Percentiles rank a stretch among this genome's conserved stretches.
Conservation (phyloP, 306 rosid species). For the Sechiopsis laciniata region DNA sequence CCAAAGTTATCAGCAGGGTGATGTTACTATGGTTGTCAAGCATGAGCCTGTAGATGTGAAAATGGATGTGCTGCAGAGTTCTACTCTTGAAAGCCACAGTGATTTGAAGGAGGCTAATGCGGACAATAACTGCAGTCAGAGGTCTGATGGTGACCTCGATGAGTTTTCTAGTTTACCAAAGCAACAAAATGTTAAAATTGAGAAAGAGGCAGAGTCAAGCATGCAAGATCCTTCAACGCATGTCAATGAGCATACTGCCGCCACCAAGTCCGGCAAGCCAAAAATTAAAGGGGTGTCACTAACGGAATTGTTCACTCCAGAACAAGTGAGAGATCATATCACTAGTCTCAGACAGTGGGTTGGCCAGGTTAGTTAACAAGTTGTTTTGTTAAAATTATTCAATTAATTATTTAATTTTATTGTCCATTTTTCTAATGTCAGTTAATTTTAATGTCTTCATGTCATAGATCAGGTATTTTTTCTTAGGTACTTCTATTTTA, state of each 20-base stretch:
- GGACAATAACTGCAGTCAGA: slow-evolving; percentile 36
- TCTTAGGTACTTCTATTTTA: background rate
- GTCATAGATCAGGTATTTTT: background rate
- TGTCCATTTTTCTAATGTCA: background rate
- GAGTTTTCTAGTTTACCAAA: slow-evolving; percentile 48
- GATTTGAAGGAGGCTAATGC: slow-evolving; percentile 47
- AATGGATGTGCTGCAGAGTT: slow-evolving; percentile 42
- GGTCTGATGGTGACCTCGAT: slow-evolving; percentile 42
- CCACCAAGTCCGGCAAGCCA: slow-evolving; percentile 93
- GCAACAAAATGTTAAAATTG: slow-evolving; percentile 55
- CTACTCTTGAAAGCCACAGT: slow-evolving; percentile 35
- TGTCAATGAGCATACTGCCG: slow-evolving; percentile 48
- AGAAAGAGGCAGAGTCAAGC: slow-evolving; percentile 56
- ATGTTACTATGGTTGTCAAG: slow-evolving; percentile 44
- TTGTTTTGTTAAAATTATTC: background rate
- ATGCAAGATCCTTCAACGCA: slow-evolving; percentile 50
- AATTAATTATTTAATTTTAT: background rate
- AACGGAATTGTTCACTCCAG: slow-evolving; percentile 88
- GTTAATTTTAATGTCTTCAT: background rate
- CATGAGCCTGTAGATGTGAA: slow-evolving; percentile 57
- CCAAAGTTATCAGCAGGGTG: slow-evolving; percentile 43
- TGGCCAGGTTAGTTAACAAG: slow-evolving; percentile 69
- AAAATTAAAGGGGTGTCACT: slow-evolving; percentile 90
- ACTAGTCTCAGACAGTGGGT: slow-evolving; percentile 91
- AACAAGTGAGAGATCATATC: slow-evolving; percentile 85